A percentile compares a stretch with the other conserved stretches of the same genome.
Conservation (phyloP, 2,329 filamentous ascomycete species). For the Leptodontidium sp. region DNA sequence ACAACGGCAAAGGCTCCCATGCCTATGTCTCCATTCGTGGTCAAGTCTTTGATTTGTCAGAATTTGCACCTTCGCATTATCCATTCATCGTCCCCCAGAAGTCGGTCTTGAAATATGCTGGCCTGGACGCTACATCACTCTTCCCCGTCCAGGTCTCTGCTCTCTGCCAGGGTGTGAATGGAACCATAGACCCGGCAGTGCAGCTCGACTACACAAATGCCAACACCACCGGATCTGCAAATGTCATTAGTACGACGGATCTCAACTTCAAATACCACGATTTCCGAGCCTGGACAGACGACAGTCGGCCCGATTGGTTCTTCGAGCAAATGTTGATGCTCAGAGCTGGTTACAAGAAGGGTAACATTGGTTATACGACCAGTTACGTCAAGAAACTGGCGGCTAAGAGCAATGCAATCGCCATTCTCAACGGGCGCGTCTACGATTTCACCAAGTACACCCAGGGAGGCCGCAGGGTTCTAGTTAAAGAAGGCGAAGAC, state of each 20-base stretch:
- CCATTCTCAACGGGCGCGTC: conserved; percentile 78
- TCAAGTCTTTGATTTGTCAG: conserved; percentile 82
- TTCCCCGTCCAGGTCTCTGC: conserved; percentile 96
- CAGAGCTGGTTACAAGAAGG: conserved; percentile 82
- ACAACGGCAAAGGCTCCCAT: conserved; percentile 73
- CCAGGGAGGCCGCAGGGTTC: conserved; percentile 73
- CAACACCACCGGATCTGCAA: conserved; percentile 76
- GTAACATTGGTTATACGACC: conserved; percentile 83
- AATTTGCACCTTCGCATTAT: conserved; percentile 81
- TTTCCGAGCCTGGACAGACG: conserved; percentile 85
- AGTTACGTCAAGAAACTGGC: conserved; percentile 78
- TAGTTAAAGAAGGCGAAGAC: conserved; percentile 61
- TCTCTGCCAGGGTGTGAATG: conserved; percentile 81
- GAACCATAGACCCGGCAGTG: conserved; percentile 72
- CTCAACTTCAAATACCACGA: conserved; percentile 86
- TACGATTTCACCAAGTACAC: conserved; percentile 92
- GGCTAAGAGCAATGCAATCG: conserved; percentile 70
- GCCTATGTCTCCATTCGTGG: conserved; percentile 84
- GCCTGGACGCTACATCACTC: conserved; percentile 83
- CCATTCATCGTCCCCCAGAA: conserved; percentile 67
- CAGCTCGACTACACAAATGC: conserved; percentile 82
- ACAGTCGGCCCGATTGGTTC: conserved; percentile 91
- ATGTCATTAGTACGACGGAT: conserved; percentile 71
- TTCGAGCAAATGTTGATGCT: conserved; percentile 85
- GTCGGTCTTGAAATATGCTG: conserved; percentile 80